Base-by-base conservation (phyloP, 306 rosid genomes). In the Malus fusca region DNA sequence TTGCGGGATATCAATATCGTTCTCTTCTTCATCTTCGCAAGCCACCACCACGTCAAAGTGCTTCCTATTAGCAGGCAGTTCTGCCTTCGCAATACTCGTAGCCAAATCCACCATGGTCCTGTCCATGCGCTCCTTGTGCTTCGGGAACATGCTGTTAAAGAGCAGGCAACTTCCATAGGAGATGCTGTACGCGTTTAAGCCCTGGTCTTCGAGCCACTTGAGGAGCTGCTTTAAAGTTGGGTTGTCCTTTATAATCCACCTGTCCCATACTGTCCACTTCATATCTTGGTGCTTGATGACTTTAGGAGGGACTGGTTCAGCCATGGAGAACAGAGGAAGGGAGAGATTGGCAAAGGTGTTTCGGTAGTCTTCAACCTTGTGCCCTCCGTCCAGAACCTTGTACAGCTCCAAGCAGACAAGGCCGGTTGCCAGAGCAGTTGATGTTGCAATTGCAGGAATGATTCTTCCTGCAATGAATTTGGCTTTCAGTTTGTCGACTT, bases 191-290 rank as follows among this genome's bases (percentile, higher is more conserved):
- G 84, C 84, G 11, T 66, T 81, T 28, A 81, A 44, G 63, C 77
- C 84, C 65, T 81, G 76, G 12, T 59, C 80, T 58, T 81, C 65
- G 69, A 81, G 77, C 84, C 84, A 81, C 25, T 42, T 48, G 58
- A 76, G 77, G 43, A 81, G 84, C 60, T 81, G 77, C 17, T 58
- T 76, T 26, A 81, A 33, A 55, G 85, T 77, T 18, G 81, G 85
- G 66, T 77, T 65, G 70, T 67, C 75, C 61, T 42, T 82, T 42
- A 77, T 21, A 67, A 72, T 73, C 85, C 85, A 82, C 48, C 84
- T 72, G 37, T 82, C 85, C 85, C 85, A 82, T 11, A 82, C 85
- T 4, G 81, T 82, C 85, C 85, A 82, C 58, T 59, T 72, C 82
- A 77, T 56, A 37, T 73, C 82, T 46, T 73, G 68, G 69, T 81